Evolutionary conservation across 73 alveolate species (phyloP).

Genomic region (Tetrahymena elliotti): DNA sequence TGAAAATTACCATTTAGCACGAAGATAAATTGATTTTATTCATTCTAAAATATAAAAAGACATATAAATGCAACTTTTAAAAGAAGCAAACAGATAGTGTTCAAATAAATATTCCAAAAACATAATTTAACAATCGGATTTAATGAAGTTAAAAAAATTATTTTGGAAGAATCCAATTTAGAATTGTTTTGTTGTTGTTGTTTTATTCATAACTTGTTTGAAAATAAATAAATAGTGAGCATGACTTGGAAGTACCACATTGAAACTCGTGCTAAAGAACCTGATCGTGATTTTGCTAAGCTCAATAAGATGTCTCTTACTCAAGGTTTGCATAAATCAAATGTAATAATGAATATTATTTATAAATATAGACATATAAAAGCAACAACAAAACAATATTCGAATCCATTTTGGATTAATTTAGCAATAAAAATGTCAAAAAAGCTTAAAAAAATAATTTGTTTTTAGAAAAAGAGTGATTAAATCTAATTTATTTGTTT

Average conservation of each 20-base stretch:
- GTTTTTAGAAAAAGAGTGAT: background rate
- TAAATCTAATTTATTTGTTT: too few relatives aligned
- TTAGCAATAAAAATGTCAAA: background rate
- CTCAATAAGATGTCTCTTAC: slow-evolving; percentile 56
- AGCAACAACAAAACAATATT: background rate
- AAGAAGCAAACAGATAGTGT: too few relatives aligned
- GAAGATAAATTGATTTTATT: background rate
- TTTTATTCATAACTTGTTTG: too few relatives aligned
- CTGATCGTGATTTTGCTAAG: slow-evolving; percentile 59
- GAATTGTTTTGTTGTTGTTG: background rate
- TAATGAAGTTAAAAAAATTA: background rate
- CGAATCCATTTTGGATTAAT: background rate
- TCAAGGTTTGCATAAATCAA: slow-evolving; percentile 39
- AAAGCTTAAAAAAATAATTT: too few relatives aligned
- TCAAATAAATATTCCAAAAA: too few relatives aligned
- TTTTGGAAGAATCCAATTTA: background rate
- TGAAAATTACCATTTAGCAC: background rate
- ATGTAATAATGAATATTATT: background rate
- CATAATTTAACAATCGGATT: too few relatives aligned
- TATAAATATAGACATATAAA: too few relatives aligned
- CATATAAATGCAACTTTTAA: background rate
- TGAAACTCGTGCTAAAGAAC: slow-evolving; percentile 46
- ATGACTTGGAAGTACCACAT: slow-evolving; percentile 64
- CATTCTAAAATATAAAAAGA: background rate
- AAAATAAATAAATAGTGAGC: slow-evolving; percentile 19